Percentiles rank a stretch among this genome's conserved stretches.
These are phyloP conservation scores for Cyclotella cryptica DNA, from an alignment of 108 stramenopile species.

Conservation along the genomic window DNA sequence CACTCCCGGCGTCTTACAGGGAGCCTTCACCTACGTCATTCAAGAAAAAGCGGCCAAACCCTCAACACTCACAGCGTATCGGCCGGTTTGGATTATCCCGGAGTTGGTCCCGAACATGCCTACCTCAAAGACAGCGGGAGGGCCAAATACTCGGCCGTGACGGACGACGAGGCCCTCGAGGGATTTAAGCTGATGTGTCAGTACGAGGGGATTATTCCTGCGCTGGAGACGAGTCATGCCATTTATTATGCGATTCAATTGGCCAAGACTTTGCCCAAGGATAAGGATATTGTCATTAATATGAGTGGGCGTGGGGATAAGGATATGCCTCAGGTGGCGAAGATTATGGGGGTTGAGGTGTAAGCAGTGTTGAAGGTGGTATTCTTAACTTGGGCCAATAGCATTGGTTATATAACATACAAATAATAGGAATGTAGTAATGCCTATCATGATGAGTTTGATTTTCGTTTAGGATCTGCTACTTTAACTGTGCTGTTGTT, in stretches of 20 bases:
- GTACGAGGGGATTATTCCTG: constrained; percentile 97
- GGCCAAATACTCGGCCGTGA: constrained; percentile 90
- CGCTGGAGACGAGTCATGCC: constrained; percentile 94
- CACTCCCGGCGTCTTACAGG: constrained; percentile 94
- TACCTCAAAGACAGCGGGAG: constrained; percentile 91
- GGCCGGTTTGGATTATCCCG: constrained; percentile 97
- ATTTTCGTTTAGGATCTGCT: too few species aligned
- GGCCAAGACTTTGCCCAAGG: constrained; percentile 89
- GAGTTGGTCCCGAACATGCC: constrained; percentile 97
- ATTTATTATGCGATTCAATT: constrained; percentile 90
- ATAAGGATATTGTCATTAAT: constrained; percentile 92
- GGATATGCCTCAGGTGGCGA: constrained; percentile 96
- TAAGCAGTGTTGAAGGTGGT: neutral
- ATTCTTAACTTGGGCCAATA: too few species aligned
- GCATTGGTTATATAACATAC: too few species aligned
- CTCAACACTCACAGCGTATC: constrained; percentile 93
- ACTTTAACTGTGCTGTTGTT: too few species aligned
- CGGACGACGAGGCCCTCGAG: constrained; percentile 93
- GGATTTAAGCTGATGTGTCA: constrained; percentile 90
- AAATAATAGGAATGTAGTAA: too few species aligned
- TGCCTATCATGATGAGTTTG: too few species aligned
- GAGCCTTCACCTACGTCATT: constrained; percentile 92
- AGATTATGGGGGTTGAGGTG: constrained; percentile 83
- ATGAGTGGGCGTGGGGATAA: constrained; percentile 98
- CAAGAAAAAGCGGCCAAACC: constrained; percentile 94